Evolutionary conservation across 139 green algal species (phyloP).

Genomic region (Asterochloris sp.): DNA sequence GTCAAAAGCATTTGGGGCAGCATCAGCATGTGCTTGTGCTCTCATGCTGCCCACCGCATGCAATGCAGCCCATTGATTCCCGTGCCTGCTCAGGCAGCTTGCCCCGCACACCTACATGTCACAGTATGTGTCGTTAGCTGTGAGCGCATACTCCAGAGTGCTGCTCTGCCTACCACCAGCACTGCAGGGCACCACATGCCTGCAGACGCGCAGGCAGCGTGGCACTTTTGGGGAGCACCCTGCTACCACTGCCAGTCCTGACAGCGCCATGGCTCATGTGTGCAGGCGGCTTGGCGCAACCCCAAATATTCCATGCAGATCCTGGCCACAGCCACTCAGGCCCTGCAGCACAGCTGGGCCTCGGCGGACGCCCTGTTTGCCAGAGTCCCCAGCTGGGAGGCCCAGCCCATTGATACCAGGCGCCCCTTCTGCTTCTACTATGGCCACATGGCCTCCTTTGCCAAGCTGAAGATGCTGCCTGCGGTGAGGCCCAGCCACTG

Average conservation of each 20-base stretch:
- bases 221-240: background rate
- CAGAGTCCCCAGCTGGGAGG: slow-evolving; percentile 40
- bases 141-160: too few relatives aligned
- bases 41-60: too few relatives aligned
- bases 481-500: background rate
- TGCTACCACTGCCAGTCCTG: background rate
- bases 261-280: background rate
- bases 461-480: slow-evolving; percentile 29
- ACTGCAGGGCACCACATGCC: background rate
- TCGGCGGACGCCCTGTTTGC: slow-evolving; percentile 55
- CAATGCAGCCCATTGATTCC: too few relatives aligned
- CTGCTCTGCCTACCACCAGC: too few relatives aligned
- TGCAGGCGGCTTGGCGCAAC: slow-evolving; percentile 28
- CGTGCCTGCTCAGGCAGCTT: too few relatives aligned
- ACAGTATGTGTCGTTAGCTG: too few relatives aligned
- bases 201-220: background rate
- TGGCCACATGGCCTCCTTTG: slow-evolving; percentile 39
- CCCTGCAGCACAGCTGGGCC: slow-evolving; percentile 38
- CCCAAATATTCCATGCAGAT: slow-evolving; percentile 44
- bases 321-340: slow-evolving; percentile 34
- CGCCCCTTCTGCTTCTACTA: slow-evolving; percentile 50
- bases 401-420: slow-evolving; percentile 54
- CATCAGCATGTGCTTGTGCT: too few relatives aligned
- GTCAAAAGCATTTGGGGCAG: too few relatives aligned
- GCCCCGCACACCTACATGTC: too few relatives aligned